Base-by-base conservation (phyloP, 2,329 filamentous ascomycete species). In the Parastagonospora avenae region DNA sequence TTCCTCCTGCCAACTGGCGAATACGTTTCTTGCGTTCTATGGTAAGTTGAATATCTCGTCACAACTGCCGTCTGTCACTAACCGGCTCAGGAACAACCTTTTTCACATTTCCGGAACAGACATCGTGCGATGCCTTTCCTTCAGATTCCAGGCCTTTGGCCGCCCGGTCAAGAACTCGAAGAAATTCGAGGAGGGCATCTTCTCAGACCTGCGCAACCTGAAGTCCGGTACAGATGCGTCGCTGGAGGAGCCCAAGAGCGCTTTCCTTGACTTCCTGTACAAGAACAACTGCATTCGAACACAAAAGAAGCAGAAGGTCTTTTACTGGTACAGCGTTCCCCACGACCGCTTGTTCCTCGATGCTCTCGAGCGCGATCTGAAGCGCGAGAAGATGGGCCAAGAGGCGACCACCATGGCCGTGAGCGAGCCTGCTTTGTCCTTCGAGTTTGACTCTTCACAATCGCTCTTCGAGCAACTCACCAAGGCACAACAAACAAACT, bases 271-370 rank as follows among this genome's bases (percentile, higher is more conserved):
- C 77, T 99, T 97, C 75, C 83, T 99, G 38, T 99, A 99, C 86
- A 99, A 99, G 84, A 99, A 99, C 85, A 99, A 99, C 82, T 99
- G 94, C 83, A 99, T 99, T 66, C 88, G 94, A 65, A 99, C 94
- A 32, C 94, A 99, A 77, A 99, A 99, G 86, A 99, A 99, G 84
- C 94, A 99, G 74, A 99, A 99, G 82, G 94, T 99, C 61, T 99
- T 99, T 72, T 99, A 97, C 80, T 99, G 94, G 94, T 99, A 97
- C 79, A 97, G 92, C 79, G 94, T 99, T 41, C 94, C 94, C 1
- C 94, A 99, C 75, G 94, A 99, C 77, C 87, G 94, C 47, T 86
- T 99, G 44, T 99, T 99, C 79, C 87, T 99, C 63, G 94, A 99
- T 79, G 94, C 94, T 33, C 82, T 99, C 66, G 94, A 99, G 82